Base-by-base conservation (phyloP, 306 rosid genomes). In the Prunus mume region DNA sequence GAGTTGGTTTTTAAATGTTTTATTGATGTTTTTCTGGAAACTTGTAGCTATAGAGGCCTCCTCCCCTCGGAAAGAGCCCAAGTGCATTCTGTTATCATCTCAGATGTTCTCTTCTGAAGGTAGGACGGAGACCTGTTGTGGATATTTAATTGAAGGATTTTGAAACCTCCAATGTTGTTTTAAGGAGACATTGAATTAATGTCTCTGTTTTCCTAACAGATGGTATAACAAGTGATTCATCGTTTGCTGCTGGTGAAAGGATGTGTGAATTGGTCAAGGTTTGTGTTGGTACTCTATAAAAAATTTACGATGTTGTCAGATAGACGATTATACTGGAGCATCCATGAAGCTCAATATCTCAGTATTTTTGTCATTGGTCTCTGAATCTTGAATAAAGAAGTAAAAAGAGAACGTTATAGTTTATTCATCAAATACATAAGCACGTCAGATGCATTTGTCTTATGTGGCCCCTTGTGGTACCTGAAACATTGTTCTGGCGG, bases 191-290 rank as follows among this genome's bases (percentile, higher is more conserved):
- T 67, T 46, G 43, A 72, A 32, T 60, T 79, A 38, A 70, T 32
- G 41, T 65, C 6, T 81, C 30, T 83, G 52, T 78, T 84, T 80
- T 78, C 25, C 77, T 81, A 74, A 62, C 89, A 85, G 91, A 76
- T 82, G 85, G 58, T 82, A 77, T 87, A 71, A 69, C 90, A 43
- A 80, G 87, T 28, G 91, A 80, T 61, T 95, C 97, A 66, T 90
- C 98, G 18, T 78, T 87, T 71, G 73, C 85, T 76, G 90, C 90
- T 65, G 98, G 97, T 78, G 88, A 88, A 87, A 89, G 89, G 89
- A 92, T 95, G 97, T 89, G 82, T 10, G 97, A 95, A 84, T 79
- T 88, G 86, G 92, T 85, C 72, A 95, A 95, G 97, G 98, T 95
- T 41, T 62, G 86, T 83, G 72, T 77, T 64, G 69, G 8, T 80